Evolutionary conservation across 495 filamentous ascomycete genomes (phyloP).

Genomic region (Penicillium alfredii): DNA sequence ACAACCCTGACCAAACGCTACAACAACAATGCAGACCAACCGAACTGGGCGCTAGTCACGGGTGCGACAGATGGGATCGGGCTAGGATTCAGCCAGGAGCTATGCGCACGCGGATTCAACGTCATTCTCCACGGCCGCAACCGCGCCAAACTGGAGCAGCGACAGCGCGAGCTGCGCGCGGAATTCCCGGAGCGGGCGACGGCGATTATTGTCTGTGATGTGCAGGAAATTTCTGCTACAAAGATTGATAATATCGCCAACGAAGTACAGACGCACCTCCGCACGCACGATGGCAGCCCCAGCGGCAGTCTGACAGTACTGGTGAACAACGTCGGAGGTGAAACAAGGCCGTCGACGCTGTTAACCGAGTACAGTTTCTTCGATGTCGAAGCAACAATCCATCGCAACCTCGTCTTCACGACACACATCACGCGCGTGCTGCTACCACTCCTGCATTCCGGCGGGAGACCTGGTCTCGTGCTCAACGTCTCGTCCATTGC

Average conservation of each 20-base stretch:
- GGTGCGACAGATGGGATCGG: conserved; percentile 58
- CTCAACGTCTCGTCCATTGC: conserved; percentile 39
- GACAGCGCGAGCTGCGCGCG: conserved; percentile 20
- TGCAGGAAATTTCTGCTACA: conserved; percentile 8
- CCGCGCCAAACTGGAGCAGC: conserved; percentile 33
- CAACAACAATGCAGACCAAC: conserved; percentile 10
- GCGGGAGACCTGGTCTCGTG: conserved; percentile 29
- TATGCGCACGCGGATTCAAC: conserved; percentile 51
- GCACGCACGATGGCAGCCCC: too few species aligned
- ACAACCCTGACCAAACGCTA: conserved; percentile 9
- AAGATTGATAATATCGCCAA: conserved; percentile 16
- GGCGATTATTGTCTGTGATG: conserved; percentile 30
- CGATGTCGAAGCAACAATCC: conserved; percentile 22
- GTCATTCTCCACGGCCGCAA: conserved; percentile 53
- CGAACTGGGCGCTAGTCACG: conserved; percentile 53
- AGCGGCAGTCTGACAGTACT: conserved; percentile 32
- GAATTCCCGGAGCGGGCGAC: conserved; percentile 26
- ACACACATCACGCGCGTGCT: conserved; percentile 39
- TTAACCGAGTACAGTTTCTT: conserved; percentile 17
- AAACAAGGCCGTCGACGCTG: conserved; percentile 10
- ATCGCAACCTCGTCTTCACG: conserved; percentile 36
- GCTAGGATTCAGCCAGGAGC: conserved; percentile 41
- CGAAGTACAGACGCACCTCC: conserved; percentile 8
- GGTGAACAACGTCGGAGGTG: conserved; percentile 47
- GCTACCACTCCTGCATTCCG: conserved; percentile 30